Evolutionary conservation across 805 yeast species (phyloP).

Genomic region (Suhomyces tanzawaensis): DNA sequence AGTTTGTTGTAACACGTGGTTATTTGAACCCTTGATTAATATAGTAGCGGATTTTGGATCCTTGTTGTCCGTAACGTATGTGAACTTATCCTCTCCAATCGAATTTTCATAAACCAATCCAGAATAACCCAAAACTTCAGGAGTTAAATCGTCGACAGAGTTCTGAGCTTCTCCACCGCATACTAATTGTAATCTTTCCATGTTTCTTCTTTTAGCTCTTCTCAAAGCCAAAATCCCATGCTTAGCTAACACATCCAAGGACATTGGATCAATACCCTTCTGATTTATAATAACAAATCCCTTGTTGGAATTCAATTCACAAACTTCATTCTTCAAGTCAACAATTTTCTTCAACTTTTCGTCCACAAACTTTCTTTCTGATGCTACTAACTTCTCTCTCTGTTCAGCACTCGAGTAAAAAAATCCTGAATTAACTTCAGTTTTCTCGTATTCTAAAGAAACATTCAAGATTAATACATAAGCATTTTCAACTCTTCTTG

Average conservation of each 20-base stretch:
- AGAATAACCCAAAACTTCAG: constrained; percentile 78
- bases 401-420: constrained; percentile 94
- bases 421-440: constrained; percentile 95
- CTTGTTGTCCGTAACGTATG: constrained; percentile 86
- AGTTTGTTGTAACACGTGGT: constrained; percentile 84
- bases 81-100: constrained; percentile 96
- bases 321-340: constrained; percentile 89
- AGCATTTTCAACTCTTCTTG: constrained; percentile 80
- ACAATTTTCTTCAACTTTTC: constrained; percentile 87
- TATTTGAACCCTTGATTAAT: constrained; percentile 89
- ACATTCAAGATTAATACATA: constrained; percentile 85
- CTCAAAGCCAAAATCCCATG: constrained; percentile 91
- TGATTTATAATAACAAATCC: constrained; percentile 95
- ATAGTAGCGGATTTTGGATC: constrained; percentile 92
- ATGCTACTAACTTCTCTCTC: constrained; percentile 88
- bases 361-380: constrained; percentile 92
- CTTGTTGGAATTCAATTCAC: constrained; percentile 66
- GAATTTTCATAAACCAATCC: constrained; percentile 90
- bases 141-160: constrained; percentile 87
- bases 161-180: constrained; percentile 98
- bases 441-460: constrained; percentile 93
- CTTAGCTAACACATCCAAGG: constrained; percentile 89
- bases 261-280: constrained; percentile 98
- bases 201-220: constrained; percentile 97
- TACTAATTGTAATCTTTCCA: constrained; percentile 95